A percentile compares a stretch with the other conserved stretches of the same genome.
phyloP scores from a whole-genome alignment of 495 filamentous ascomycete genomes.

The Daldinia decipiens region DNA sequence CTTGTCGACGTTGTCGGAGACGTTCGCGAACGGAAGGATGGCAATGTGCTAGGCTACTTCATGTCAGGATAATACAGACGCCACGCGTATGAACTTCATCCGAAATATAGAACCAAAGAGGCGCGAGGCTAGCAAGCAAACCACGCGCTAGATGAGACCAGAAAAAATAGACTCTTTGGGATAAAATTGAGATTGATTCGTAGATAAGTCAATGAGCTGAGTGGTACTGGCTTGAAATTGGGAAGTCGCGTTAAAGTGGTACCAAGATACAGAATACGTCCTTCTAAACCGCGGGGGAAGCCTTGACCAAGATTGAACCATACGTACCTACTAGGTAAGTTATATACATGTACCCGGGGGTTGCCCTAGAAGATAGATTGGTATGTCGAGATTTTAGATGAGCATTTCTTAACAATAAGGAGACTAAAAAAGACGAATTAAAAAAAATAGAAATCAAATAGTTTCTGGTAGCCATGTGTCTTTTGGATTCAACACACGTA shows the following conservation, averaged over 20 bases:
- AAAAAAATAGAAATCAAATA: too few species aligned
- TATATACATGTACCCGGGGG: background rate
- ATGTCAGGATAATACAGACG: constrained; percentile 18
- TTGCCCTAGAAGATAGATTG: background rate
- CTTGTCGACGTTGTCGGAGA: constrained; percentile 11
- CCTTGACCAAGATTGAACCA: constrained; percentile 11
- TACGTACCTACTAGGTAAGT: background rate
- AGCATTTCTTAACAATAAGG: too few species aligned
- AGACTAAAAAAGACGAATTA: too few species aligned
- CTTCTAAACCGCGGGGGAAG: constrained; percentile 7
- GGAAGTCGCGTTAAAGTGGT: constrained; percentile 37
- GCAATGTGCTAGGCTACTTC: constrained; percentile 15
- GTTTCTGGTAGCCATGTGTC: too few species aligned
- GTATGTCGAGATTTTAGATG: too few species aligned
- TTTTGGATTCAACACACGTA: too few species aligned
- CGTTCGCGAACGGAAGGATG: constrained; percentile 23
- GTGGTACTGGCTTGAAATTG: constrained; percentile 17
- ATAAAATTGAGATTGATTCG: constrained; percentile 5
- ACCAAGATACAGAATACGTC: constrained; percentile 16
- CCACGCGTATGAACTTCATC: constrained; percentile 22
- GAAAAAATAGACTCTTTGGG: background rate
- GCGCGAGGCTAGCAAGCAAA: background rate
- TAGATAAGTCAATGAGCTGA: background rate
- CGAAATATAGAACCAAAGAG: background rate
- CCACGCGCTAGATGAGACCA: background rate